Conservation (phyloP, 1,284 basidiomycete species). For the Pseudozyma flocculosa region DNA sequence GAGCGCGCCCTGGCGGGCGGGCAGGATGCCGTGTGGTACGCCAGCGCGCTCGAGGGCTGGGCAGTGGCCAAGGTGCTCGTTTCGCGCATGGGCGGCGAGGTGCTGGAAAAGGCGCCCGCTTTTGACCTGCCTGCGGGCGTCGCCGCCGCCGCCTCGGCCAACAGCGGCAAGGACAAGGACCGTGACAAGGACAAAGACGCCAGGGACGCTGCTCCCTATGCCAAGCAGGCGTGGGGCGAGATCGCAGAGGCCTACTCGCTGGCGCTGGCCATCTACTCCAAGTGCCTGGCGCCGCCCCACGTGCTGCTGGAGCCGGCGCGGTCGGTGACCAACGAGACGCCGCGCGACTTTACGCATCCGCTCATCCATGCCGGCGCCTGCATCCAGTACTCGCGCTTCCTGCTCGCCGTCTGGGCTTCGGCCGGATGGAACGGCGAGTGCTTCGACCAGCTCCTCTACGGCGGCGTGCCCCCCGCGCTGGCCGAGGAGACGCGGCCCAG, state of each 20-base stretch:
- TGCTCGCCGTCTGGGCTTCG: constrained; percentile 53
- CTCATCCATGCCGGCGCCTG: constrained; percentile 51
- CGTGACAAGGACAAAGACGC: constrained; percentile 42
- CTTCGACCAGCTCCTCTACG: constrained; percentile 56
- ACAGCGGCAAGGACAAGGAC: constrained; percentile 23
- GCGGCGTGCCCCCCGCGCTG: constrained; percentile 50
- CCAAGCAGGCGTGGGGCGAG: constrained; percentile 44
- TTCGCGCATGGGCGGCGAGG: constrained; percentile 46
- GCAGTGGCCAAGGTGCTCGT: constrained; percentile 48
- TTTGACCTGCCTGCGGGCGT: constrained; percentile 20
- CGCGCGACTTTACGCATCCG: constrained; percentile 55
- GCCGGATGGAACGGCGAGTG: constrained; percentile 55
- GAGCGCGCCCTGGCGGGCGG: constrained; percentile 56
- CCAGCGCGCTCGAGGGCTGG: constrained; percentile 54
- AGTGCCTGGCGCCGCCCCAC: constrained; percentile 53
- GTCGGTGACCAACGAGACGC: constrained; percentile 51
- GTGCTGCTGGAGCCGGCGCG: constrained; percentile 39
- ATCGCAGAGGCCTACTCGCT: constrained; percentile 54
- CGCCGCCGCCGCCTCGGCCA: constrained; percentile 2
- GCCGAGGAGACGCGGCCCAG: constrained; percentile 37
- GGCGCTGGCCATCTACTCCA: constrained; percentile 50
- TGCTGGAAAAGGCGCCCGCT: constrained; percentile 46
- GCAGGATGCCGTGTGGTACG: constrained; percentile 57
- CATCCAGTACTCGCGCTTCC: constrained; percentile 50
- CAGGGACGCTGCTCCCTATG: constrained; percentile 23